These are phyloP conservation scores for Lodderomyces parapsilosis DNA, from an alignment of 1,139 yeast species.

Conservation along the genomic window DNA sequence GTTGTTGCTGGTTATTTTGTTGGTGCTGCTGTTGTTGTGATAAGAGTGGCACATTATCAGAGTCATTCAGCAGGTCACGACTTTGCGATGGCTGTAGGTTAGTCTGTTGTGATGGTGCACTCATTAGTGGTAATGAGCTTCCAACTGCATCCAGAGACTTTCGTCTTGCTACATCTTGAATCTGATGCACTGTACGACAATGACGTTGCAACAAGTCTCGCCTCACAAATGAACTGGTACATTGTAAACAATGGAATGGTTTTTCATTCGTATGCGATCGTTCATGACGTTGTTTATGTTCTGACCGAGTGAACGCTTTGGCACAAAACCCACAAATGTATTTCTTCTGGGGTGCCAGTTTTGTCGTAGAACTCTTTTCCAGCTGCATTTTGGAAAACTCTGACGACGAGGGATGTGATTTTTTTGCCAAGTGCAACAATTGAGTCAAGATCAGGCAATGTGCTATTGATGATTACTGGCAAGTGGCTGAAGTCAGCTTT, in stretches of 20 bases:
- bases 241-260: conserved; percentile 73
- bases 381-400: background rate
- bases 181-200: conserved; percentile 71
- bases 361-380: background rate
- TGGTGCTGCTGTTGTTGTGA: background rate
- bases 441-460: too few relatives aligned
- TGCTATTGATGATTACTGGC: background rate
- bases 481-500: background rate
- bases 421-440: too few relatives aligned
- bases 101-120: background rate
- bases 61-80: background rate
- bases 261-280: conserved; percentile 82
- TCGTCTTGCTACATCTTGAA: conserved; percentile 11
- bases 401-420: too few relatives aligned
- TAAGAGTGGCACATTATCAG: background rate
- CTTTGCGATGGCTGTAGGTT: background rate
- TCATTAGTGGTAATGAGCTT: background rate
- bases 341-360: conserved; percentile 52
- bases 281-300: conserved; percentile 81
- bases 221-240: conserved; percentile 73
- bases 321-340: conserved; percentile 82
- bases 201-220: conserved; percentile 75
- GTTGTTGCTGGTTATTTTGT: background rate
- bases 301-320: conserved; percentile 76
- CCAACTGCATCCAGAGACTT: background rate